Evolutionary conservation across 192 early-diverging fungal genomes (phyloP), one percentile per base, ranked within the genome.

Genomic region (Coemansia sp.): DNA sequence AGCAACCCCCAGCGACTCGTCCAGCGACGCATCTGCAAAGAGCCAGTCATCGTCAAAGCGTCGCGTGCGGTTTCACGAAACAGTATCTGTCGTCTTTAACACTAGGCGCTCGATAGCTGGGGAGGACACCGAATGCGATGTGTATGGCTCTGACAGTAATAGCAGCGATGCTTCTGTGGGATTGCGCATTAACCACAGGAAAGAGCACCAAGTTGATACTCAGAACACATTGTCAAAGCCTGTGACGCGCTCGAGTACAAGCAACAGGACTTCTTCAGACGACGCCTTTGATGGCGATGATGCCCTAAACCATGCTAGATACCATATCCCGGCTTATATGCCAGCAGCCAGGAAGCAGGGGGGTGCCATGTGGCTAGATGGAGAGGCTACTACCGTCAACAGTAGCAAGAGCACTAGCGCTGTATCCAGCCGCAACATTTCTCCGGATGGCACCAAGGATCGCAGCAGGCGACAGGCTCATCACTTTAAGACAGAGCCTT

Each of bases 31-130:
- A 1, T 81, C 78, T 2, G 68, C 66, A 26, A 72, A 61, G 34
- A 81, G 78, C 56, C 78, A 75, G 53, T 68, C 78, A 46, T 81
- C 78, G 12, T 81, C 78, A 2, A 81, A 63, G 63, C 72, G 78
- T 2, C 78, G 70, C 30, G 78, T 81, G 25, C 55, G 78, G 40
- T 81, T 81, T 63, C 72, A 75, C 35, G 78, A 81, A 30, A 81
- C 78, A 2, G 78, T 81, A 37, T 75, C 78, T 0, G 78, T 81
- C 6, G 78, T 81, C 0, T 74, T 81, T 48, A 81, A 72, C 55
- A 66, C 70, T 5, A 46, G 66, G 13, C 63, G 68, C 29, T 72
- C 72, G 4, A 33, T 46, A 2, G 35, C 72, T 0, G 72, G 71
- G 26, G 69, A 81, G 7, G 63, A 69, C 2, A 35, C 35, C 3